Base-by-base conservation (phyloP, 768 basidiomycete species). In the Kwoniella shandongensis region DNA sequence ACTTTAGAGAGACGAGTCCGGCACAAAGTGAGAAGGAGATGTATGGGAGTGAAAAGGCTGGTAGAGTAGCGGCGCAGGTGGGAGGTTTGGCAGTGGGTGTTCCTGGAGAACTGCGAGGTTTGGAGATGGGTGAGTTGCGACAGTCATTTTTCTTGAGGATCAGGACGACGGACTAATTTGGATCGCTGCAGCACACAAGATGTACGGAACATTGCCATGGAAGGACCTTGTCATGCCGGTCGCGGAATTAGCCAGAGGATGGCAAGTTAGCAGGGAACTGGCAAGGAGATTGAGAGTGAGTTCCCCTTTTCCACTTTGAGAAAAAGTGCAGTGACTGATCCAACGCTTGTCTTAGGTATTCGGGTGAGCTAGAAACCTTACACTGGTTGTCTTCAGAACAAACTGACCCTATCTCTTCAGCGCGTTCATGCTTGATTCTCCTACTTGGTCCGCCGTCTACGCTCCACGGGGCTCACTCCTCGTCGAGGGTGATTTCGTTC, bases 21-120 rank as follows among this genome's bases (percentile, higher is more conserved):
- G 82, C 81, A 0, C 75, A 83, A 30, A 80, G 91, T 4, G 88
- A 86, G 69, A 74, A 79, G 38, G 85, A 85, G 4, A 97, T 97
- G 92, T 97, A 84, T 77, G 66, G 70, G 67, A 77, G 30, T 0
- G 77, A 80, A 12, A 74, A 84, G 40, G 80, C 88, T 2, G 62
- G 73, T 3, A 57, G 65, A 41, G 45, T 54, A 4, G 77, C 80
- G 2, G 80, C 90, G 17, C 79, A 67, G 55, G 84, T 81, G 54
- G 94, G 96, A 3, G 93, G 96, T 3, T 78, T 97, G 51, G 76
- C 91, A 5, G 84, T 94, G n/a, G 93, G 84, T 22, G 86, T 96
- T 0, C 96, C 96, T 1, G 88, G 93, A 8, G 93, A 98, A 78
- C 74, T 98, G 44, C 83, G 87, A 22, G 96, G 93, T 10, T 81